A percentile compares a stretch with the other conserved stretches of the same genome.
Evolutionary conservation across 306 rosid genomes (phyloP).

Genomic region (Quercus rubra): DNA sequence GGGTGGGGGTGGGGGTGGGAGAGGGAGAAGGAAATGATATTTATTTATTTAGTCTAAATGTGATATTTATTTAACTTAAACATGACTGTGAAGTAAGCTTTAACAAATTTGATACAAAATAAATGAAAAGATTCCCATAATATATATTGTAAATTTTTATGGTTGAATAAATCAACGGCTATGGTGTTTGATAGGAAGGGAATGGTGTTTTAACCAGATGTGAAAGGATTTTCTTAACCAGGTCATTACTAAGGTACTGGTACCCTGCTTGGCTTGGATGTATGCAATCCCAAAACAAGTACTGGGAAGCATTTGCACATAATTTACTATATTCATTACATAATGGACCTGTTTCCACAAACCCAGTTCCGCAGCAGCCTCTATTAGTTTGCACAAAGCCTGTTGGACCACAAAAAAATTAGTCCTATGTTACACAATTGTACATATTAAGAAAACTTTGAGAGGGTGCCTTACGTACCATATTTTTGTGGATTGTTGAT

Average conservation of each 20-base stretch:
- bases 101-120: too few species aligned
- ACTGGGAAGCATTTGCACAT: slow-evolving; percentile 36
- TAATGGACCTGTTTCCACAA: slow-evolving; percentile 37
- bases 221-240: slow-evolving; percentile 30
- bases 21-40: too few species aligned
- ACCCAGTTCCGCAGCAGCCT: slow-evolving; percentile 65
- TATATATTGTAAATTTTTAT: background rate
- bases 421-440: background rate
- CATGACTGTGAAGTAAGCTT: too few species aligned
- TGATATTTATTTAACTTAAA: too few species aligned
- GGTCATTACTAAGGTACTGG: slow-evolving; percentile 17
- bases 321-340: slow-evolving; percentile 34
- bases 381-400: slow-evolving; percentile 40
- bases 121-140: too few species aligned
- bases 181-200: too few species aligned
- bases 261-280: slow-evolving; percentile 53
- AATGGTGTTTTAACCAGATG: background rate
- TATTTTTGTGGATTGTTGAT: slow-evolving; percentile 47
- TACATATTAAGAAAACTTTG: background rate
- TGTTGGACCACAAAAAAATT: background rate
- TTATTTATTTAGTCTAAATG: too few species aligned
- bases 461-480: slow-evolving; percentile 26
- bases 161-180: background rate
- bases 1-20: background rate
- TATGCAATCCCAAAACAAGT: slow-evolving; percentile 59